Evolutionary conservation across 768 basidiomycete species (phyloP).

Genomic region (Pisolithus orientalis): DNA sequence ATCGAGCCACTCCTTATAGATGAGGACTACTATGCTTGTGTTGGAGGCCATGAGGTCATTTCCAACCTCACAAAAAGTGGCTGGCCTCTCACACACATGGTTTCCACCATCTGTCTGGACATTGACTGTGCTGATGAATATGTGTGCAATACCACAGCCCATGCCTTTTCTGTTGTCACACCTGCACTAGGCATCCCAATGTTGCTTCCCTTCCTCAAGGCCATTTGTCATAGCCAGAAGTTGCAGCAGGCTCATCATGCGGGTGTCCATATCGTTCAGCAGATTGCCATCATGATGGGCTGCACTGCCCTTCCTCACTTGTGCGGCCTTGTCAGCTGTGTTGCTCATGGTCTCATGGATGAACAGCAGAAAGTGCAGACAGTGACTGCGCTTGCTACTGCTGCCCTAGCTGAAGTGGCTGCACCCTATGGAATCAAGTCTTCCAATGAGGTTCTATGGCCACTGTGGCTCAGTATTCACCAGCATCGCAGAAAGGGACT

Average conservation of each 20-base stretch:
- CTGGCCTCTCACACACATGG: conserved; percentile 97
- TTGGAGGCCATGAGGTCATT: conserved; percentile 98
- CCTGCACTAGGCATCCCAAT: conserved; percentile 98
- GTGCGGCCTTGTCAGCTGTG: conserved; percentile 28
- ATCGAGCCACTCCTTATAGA: conserved; percentile 98
- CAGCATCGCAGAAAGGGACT: no score
- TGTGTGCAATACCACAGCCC: conserved; percentile 96
- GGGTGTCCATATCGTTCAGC: conserved; percentile 98
- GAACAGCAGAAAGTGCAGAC: no score
- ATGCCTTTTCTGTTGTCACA: conserved; percentile 97
- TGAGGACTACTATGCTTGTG: conserved; percentile 93
- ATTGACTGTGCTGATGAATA: conserved; percentile 99
- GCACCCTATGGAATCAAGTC: conserved; percentile 99
- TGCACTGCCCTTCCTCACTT: conserved; percentile 97
- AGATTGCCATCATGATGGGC: conserved; percentile 99
- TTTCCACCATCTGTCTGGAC: conserved; percentile 99
- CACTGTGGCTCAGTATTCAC: conserved; percentile 68
- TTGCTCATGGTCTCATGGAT: no score
- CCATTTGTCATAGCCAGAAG: conserved; percentile 97
- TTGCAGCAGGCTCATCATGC: conserved; percentile 99
- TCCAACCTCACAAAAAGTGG: conserved; percentile 96
- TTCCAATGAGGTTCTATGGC: conserved; percentile 89
- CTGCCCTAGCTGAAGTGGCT: conserved; percentile 93
- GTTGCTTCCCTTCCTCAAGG: conserved; percentile 95
- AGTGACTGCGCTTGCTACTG: conserved; percentile 42